Evolutionary conservation across 1,284 basidiomycete genomes (phyloP), one percentile per base, ranked within the genome.

Genomic region (Uromyces viciae-fabae): DNA sequence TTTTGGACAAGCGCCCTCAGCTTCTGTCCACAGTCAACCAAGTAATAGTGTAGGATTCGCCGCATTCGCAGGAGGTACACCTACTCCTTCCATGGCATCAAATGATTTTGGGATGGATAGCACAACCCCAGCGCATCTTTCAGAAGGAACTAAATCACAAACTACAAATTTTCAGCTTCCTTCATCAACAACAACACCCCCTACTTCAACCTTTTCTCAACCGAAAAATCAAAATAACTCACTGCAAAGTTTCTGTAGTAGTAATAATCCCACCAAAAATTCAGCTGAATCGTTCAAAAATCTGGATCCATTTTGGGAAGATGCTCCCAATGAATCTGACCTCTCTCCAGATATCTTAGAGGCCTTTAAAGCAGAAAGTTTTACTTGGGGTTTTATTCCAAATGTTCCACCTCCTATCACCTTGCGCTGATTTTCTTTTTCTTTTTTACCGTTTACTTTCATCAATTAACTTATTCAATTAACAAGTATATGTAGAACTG

Each of bases 391-490:
- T 1, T 38, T 36, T 7, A 79, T 79, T 28, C 77, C 77, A 25
- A 33, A 69, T n/a, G 28, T 79, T n/a, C 66, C 77, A 19, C 77
- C 77, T 72, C 77, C 77, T 22, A 56, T 79, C 28, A 42, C 52
- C 15, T 40, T 79, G 36, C 49, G 77, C 31, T 79, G 25, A 78
- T 25, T 7, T 33, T 33, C 25, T n/a, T 4, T 60, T 28, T 8
- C 25, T 54, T 54, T 56, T 14, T 56, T n/a, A n/a, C n/a, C n/a
- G n/a, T n/a, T n/a, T n/a, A n/a, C n/a, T n/a, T n/a, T n/a, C n/a
- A n/a, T n/a, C n/a, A n/a, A n/a, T n/a, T n/a, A n/a, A n/a, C n/a
- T n/a, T n/a, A n/a, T n/a, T n/a, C n/a, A n/a, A n/a, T n/a, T n/a
- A n/a, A n/a, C n/a, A n/a, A n/a, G n/a, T n/a, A n/a, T n/a, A n/a